Evolutionary conservation across 805 yeast genomes (phyloP).

Genomic region (Kuraishia hungarica): DNA sequence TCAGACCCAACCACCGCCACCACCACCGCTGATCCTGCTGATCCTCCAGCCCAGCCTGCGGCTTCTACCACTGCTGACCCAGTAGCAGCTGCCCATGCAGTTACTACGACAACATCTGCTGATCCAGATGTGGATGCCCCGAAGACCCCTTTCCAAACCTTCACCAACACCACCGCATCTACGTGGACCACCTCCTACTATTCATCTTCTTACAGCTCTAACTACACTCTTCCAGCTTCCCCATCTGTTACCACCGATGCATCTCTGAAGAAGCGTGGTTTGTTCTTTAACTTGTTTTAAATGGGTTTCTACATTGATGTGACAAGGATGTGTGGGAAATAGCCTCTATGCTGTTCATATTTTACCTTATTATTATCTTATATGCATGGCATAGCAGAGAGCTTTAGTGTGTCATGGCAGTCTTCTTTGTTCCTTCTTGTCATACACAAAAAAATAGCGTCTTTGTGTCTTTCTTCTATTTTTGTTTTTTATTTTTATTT

Average conservation of each 20-base stretch:
- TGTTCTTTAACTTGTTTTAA: background rate
- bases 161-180: constrained; percentile 3
- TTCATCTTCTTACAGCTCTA: constrained; percentile 5
- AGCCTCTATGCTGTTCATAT: too few relatives aligned
- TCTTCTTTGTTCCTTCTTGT: background rate
- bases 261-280: constrained; percentile 1
- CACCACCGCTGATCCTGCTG: background rate
- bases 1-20: background rate
- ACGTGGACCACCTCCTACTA: background rate
- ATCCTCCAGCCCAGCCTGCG: background rate
- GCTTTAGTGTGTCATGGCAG: background rate
- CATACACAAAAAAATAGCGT: background rate
- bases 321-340: too few relatives aligned
- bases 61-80: constrained; percentile 3
- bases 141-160: background rate
- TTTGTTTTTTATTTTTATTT: background rate
- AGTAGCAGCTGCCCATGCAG: constrained; percentile 3
- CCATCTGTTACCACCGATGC: constrained; percentile 7
- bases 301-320: background rate
- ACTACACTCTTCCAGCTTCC: constrained; percentile 7
- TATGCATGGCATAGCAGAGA: background rate
- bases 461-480: background rate
- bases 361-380: too few relatives aligned
- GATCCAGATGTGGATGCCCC: constrained; percentile 1
- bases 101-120: background rate